Evolutionary conservation across 1,284 basidiomycete species (phyloP), one percentile per base, ranked within the genome.

Genomic region (Sporisorium graminicola): DNA sequence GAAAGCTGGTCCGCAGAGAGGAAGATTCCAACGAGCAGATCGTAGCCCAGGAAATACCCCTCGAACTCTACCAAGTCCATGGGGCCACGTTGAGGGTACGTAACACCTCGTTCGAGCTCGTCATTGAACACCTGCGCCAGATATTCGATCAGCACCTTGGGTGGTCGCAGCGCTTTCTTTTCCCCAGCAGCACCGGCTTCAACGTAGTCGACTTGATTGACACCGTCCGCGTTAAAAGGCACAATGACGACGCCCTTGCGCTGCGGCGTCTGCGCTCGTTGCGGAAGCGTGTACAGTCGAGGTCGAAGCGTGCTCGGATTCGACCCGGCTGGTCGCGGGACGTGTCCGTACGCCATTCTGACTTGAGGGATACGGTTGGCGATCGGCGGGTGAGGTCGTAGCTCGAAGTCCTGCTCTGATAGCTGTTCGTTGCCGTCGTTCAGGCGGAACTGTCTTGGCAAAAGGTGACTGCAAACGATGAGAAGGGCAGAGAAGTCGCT

Each of bases 281-380:
- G 35, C 1, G 73, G 73, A 16, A 80, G 65, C 2, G 69, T 18
- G 47, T 77, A 80, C 40, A 80, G 31, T 8, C 78, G 66, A 14
- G 77, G 64, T 56, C 60, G 52, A 26, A 80, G 71, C 10, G 61
- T 43, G 53, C 61, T 60, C 5, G 77, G 61, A 35, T 65, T 50
- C 22, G 68, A 69, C n/a, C 75, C 76, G 12, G 59, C 42, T n/a
- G 78, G 77, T 55, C 68, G 59, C 46, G 69, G 67, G 6, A 80
- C 75, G 24, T 72, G 58, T 65, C 78, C 78, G 53, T 79, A 79
- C 2, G 78, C 75, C 78, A 79, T 79, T n/a, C 18, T 58, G n/a
- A 5, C 16, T 51, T 27, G 14, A 27, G 22, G 13, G 46, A 24
- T 47, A 8, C 46, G 16, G 8, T n/a, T 4, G 14, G n/a, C 9